Percentiles rank a stretch among this genome's conserved stretches.
Conservation (phyloP, 345 rosid species). For the Aquilaria sinensis region DNA sequence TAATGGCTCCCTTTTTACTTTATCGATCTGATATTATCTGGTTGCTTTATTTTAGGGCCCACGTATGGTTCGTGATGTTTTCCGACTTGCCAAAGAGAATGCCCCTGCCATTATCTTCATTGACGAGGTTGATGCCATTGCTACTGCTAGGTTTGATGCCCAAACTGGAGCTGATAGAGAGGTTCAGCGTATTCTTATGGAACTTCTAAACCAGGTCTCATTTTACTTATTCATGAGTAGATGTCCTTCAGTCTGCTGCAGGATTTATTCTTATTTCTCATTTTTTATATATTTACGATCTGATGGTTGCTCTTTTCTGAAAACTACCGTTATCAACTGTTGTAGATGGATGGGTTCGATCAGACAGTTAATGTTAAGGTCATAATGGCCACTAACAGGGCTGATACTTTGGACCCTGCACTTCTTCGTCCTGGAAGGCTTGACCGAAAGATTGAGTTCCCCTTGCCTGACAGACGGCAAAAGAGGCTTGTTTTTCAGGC, state of each 20-base stretch:
- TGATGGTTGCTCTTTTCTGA: not conserved
- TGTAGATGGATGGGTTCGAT: constrained; percentile 87
- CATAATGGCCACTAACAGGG: constrained; percentile 96
- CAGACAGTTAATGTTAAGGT: constrained; percentile 98
- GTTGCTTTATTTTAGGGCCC: constrained; percentile 63
- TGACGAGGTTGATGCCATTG: constrained; percentile 98
- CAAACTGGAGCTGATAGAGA: constrained; percentile 99
- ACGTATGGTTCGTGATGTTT: constrained; percentile 99
- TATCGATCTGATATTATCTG: constrained; percentile 1
- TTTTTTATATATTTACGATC: not conserved
- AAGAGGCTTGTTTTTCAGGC: constrained; percentile 99
- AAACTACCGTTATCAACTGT: constrained; percentile 7
- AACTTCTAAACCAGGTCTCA: constrained; percentile 83
- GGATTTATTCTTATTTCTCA: not conserved
- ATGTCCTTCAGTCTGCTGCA: not conserved
- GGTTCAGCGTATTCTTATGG: constrained; percentile 97
- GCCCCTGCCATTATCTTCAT: constrained; percentile 98
- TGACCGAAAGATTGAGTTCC: constrained; percentile 91
- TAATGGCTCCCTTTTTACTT: constrained; percentile 1
- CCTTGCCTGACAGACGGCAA: constrained; percentile 94
- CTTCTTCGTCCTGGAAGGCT: constrained; percentile 98
- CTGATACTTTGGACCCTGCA: constrained; percentile 98
- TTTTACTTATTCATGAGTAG: not conserved
- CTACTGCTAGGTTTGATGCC: constrained; percentile 99
- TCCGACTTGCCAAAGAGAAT: constrained; percentile 96